Evolutionary conservation across 768 basidiomycete genomes (phyloP), one percentile per base, ranked within the genome.

Genomic region (Mycena alexandri): DNA sequence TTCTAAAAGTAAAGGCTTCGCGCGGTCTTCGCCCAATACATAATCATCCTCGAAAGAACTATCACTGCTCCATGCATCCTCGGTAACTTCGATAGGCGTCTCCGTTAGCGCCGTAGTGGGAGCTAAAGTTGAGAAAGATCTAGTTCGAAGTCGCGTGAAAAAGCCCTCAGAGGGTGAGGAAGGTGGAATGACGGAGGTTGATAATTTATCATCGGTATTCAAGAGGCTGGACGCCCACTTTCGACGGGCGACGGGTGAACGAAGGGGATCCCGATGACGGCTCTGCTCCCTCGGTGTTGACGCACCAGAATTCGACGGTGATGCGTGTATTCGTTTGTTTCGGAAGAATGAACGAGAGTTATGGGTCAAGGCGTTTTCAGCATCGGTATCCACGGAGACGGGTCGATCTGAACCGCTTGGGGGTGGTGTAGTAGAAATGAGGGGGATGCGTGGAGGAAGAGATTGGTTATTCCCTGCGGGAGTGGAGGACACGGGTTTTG

Each of bases 311-410:
- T 73, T 77, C 1, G 78, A 76, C 44, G 74, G 68, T 33, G 78
- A 74, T 25, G 79, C 74, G 36, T 83, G 84, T 12, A 82, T 84
- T 47, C 86, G 85, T 68, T 82, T 85, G 71, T 65, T 64, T 63
- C 70, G 58, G 33, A 86, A 88, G 63, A 87, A 87, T 80, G 85
- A 84, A 33, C 81, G 79, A 21, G 87, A 85, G 2, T 86, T 85
- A 58, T 85, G 85, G 42, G 82, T 78, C 73, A 93, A 93, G 0
- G 90, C 91, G 6, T 81, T 83, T 77, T 95, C 94, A 0, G 87
- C 87, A 74, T 96, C 94, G 0, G 93, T 91, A 72, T 95, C 94
- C 61, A 92, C 83, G 11, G 93, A 87, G 41, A 93, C 76, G 12
- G 92, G 90, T 12, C 79, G 77, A 29, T 90, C 88, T 16, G 80